phyloP scores from a whole-genome alignment of 768 basidiomycete species.

The Tricholoma terreum region DNA sequence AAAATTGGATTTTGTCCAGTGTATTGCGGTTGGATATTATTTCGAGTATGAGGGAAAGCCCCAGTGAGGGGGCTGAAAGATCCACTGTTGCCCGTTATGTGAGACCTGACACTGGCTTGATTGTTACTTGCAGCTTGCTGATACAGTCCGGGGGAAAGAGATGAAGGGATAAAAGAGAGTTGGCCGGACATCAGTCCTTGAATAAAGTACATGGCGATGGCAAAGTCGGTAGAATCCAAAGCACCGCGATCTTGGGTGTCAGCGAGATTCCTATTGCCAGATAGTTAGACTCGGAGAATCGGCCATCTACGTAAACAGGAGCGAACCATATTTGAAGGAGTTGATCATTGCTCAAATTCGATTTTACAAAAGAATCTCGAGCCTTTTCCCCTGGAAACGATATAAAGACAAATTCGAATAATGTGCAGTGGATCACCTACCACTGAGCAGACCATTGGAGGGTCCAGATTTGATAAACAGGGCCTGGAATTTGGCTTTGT shows the following conservation, averaged over 20 bases:
- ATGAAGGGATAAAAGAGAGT: constrained; percentile 64
- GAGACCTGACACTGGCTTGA: constrained; percentile 39
- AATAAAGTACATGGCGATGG: constrained; percentile 94
- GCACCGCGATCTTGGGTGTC: constrained; percentile 90
- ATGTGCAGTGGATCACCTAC: constrained; percentile 39
- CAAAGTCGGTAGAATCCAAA: constrained; percentile 89
- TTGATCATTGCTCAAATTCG: constrained; percentile 80
- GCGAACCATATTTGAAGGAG: constrained; percentile 90
- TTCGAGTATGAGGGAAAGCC: constrained; percentile 36
- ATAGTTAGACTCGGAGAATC: constrained; percentile 7
- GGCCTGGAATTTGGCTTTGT: constrained; percentile 79
- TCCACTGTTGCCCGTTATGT: constrained; percentile 60
- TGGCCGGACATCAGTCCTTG: constrained; percentile 86
- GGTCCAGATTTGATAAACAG: constrained; percentile 76
- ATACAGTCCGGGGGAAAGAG: constrained; percentile 80
- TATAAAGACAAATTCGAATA: not conserved
- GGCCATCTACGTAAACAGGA: not conserved
- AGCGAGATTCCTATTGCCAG: constrained; percentile 72
- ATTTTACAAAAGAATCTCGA: constrained; percentile 87
- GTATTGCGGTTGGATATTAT: constrained; percentile 55
- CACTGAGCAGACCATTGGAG: constrained; percentile 71
- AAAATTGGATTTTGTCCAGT: constrained; percentile 55
- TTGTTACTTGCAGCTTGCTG: constrained; percentile 65
- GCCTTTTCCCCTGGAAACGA: constrained; percentile 72
- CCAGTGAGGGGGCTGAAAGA: constrained; percentile 55